Percentiles rank a stretch among this genome's conserved stretches.
phyloP scores from a whole-genome alignment of 2,329 filamentous ascomycete genomes.

The Aspergillus bombycis region DNA sequence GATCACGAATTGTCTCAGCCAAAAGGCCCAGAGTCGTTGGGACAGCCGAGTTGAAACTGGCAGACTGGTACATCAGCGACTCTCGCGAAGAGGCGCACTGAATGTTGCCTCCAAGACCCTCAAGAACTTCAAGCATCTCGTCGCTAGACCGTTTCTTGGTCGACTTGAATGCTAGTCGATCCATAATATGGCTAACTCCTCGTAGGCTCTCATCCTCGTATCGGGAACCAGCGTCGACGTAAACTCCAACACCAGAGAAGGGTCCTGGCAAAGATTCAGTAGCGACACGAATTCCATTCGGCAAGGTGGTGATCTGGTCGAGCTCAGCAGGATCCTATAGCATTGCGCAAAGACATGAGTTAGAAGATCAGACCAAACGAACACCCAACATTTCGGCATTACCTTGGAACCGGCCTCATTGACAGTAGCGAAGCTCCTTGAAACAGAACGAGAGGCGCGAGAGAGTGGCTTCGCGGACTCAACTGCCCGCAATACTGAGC shows the following conservation, averaged over 20 bases:
- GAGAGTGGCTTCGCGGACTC: conserved; percentile 42
- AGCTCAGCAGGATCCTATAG: conserved; percentile 79
- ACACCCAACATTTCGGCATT: conserved; percentile 12
- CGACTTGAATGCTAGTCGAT: conserved; percentile 90
- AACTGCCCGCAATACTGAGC: conserved; percentile 43
- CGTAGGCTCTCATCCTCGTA: conserved; percentile 85
- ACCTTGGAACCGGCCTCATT: conserved; percentile 40
- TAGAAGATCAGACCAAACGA: neutral
- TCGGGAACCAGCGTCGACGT: conserved; percentile 91
- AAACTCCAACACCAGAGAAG: conserved; percentile 93
- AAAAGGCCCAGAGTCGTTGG: conserved; percentile 79
- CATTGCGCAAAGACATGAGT: neutral
- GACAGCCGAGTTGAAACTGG: conserved; percentile 93
- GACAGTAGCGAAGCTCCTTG: conserved; percentile 41
- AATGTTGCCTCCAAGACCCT: conserved; percentile 90
- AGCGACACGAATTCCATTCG: conserved; percentile 92
- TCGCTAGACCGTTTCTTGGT: conserved; percentile 74
- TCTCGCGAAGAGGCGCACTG: conserved; percentile 95
- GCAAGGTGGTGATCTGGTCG: conserved; percentile 81
- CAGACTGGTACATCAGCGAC: conserved; percentile 97
- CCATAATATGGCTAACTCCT: conserved; percentile 94
- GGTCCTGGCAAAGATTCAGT: conserved; percentile 93
- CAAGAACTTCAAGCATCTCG: conserved; percentile 83
- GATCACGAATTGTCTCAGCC: conserved; percentile 90
- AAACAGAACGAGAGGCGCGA: conserved; percentile 36